phyloP scores from a whole-genome alignment of 352 stramenopile species.

The Phytophthora sojae region DNA sequence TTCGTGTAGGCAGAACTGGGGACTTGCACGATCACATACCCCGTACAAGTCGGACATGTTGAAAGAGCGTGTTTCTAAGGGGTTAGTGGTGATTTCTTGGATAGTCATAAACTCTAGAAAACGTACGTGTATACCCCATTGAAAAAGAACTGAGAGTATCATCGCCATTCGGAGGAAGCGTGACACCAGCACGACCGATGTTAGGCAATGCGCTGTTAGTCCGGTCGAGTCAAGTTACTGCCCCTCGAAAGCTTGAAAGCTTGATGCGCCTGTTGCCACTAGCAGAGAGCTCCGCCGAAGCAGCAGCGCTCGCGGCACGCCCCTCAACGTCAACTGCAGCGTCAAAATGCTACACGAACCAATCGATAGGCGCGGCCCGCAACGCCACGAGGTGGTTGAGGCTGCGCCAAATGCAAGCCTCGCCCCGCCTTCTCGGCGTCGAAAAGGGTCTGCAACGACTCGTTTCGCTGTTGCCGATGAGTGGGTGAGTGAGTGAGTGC shows the following conservation, averaged over 20 bases:
- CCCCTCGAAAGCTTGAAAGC: not conserved
- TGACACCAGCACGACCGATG: not conserved
- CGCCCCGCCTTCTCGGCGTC: not conserved
- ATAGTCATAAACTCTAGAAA: not conserved
- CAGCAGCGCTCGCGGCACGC: not conserved
- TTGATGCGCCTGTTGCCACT: conserved; percentile 1
- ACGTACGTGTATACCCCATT: not conserved
- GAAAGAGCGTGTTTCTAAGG: not conserved
- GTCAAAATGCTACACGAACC: not conserved
- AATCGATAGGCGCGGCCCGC: conserved; percentile 5
- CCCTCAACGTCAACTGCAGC: conserved; percentile 1
- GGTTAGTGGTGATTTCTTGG: not conserved
- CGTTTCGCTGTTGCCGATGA: conserved; percentile 22
- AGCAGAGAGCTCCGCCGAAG: conserved; percentile 2
- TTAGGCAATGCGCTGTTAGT: conserved; percentile 3
- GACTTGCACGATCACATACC: not conserved
- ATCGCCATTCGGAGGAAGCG: not conserved
- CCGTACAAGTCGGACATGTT: not conserved
- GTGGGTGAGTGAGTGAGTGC: not conserved
- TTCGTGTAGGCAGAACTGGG: not conserved
- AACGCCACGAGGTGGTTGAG: conserved; percentile 19
- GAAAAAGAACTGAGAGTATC: not conserved
- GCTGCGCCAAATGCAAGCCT: conserved; percentile 5
- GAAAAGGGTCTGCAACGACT: conserved; percentile 21
- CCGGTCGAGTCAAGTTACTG: conserved; percentile 16